Evolutionary conservation across 352 stramenopile genomes (phyloP), one percentile per base, ranked within the genome.

Genomic region (Globisporangium viniferum): DNA sequence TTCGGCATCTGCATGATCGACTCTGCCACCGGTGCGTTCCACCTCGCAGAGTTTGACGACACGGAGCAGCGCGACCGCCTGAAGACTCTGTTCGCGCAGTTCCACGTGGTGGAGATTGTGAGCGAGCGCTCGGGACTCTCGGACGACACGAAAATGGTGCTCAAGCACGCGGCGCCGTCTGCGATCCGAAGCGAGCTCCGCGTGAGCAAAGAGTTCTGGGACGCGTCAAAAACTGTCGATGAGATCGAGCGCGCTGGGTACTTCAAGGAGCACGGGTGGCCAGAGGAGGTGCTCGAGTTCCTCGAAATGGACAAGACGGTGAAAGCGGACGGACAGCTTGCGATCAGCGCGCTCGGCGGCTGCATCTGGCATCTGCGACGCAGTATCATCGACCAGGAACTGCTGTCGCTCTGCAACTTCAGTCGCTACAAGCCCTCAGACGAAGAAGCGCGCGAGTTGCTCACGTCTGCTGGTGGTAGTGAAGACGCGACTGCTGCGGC

Each of bases 41-140:
- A 96, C 44, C 59, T 99, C 3, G 95, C 96, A 5, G 94, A 99
- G 71, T 99, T 99, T 86, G 89, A 96, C 14, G 98, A 99, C 79
- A 97, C 98, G 64, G 80, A 94, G 35, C 90, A 99, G 63, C 89
- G 97, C 56, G 96, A 97, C 58, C 85, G 97, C 1, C 84, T 99
- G 61, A 94, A 98, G 66, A 99, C 98, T 24, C 75, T 99, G 9
- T 86, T 99, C 36, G 88, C 90, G 39, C 89, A 96, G 63, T 95
- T 94, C 64, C 73, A 86, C 62, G 84, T 84, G 31, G 90, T 94
- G 6, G 91, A 97, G 73, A 84, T 97, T 39, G 79, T 97, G 31
- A 92, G 78, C 14, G 86, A 95, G 62, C 81, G 86, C 24, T 81
- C 81, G 29, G 82, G 80, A 8, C 62, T 96, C 5, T 87, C 75